Base-by-base conservation (phyloP, 441 rosid species). In the Macaranga tanarius region DNA sequence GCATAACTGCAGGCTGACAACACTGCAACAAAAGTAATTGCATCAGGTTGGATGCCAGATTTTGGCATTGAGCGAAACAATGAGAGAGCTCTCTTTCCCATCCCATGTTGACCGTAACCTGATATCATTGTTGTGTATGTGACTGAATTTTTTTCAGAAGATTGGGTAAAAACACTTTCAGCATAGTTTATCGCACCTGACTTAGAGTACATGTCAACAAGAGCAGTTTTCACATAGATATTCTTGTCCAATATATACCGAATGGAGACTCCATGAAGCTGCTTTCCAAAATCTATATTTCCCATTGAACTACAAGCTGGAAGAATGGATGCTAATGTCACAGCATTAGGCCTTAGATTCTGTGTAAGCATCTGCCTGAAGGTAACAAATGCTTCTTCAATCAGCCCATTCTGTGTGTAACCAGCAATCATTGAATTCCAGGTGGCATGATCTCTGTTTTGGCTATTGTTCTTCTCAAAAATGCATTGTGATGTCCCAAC, bases 371-470 rank as follows among this genome's bases (percentile, higher is more conserved):
- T 91, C 76, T 80, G 75, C 67, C 77, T 80, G 47, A 90, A 82
- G 54, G 83, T 82, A 63, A 45, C 64, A 69, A 91, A 84, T 23
- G 88, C 87, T 71, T 91, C 93, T 66, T 85, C 87, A 45, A 77
- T 64, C 76, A 80, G 77, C 68, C 86, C 91, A 71, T 90, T 88
- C 77, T 90, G 96, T 0, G 89, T 83, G 77, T 85, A 92, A 55
- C 98, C 98, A 67, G 91, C 85, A 77, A 93, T 79, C 92, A 91
- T 89, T 55, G 97, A 84, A 75, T 93, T 93, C 97, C 96, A 93
- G n/a, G 90, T 90, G 75, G 95, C 94, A 69, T 84, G 92, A 84
- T 93, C 97, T 79, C 81, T 75, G 69, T 77, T 80, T 28, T 42
- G 71, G 57, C 62, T 40, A 67, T 57, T 62, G 34, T 75, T 76